Evolutionary conservation across 345 rosid species (phyloP).

Genomic region (Excoecaria agallocha): DNA sequence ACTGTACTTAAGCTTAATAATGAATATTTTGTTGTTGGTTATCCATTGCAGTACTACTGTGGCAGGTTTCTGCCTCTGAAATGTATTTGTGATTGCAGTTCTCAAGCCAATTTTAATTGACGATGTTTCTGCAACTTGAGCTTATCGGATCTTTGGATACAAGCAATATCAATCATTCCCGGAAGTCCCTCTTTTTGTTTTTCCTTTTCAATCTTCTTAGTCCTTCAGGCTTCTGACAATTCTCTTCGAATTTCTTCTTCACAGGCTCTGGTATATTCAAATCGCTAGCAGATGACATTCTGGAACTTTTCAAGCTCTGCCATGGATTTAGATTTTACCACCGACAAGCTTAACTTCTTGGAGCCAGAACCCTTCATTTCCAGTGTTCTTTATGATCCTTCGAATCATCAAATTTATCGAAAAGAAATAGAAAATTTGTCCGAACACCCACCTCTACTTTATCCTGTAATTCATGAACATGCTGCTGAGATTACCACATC

Average conservation of each 20-base stretch:
- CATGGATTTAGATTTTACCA: slow-evolving; percentile 61
- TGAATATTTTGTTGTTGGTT: background rate
- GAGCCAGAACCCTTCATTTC: slow-evolving; percentile 38
- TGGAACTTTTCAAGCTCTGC: slow-evolving; percentile 38
- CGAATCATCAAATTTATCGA: slow-evolving; percentile 29
- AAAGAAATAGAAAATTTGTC: slow-evolving; percentile 33
- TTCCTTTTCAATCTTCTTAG: slow-evolving; percentile 56
- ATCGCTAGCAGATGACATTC: slow-evolving; percentile 30
- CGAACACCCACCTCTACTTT: slow-evolving; percentile 24
- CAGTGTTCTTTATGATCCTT: slow-evolving; percentile 26
- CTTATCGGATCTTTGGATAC: slow-evolving; percentile 48
- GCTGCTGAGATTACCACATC: slow-evolving; percentile 26
- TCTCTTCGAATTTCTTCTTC: slow-evolving; percentile 21
- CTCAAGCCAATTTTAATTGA: slow-evolving; percentile 55
- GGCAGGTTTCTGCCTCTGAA: slow-evolving; percentile 52
- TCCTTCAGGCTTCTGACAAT: slow-evolving; percentile 40
- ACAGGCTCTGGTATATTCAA: slow-evolving; percentile 28
- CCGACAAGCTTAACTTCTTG: slow-evolving; percentile 19
- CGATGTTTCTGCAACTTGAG: slow-evolving; percentile 67
- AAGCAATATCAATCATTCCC: slow-evolving; percentile 47
- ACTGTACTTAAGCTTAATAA: too few species aligned
- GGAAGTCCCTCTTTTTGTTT: slow-evolving; percentile 63
- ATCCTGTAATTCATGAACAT: slow-evolving; percentile 28
- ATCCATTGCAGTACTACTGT: background rate
- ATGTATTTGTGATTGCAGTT: slow-evolving; percentile 64